Evolutionary conservation across 495 filamentous ascomycete species (phyloP), one percentile per base, ranked within the genome.

Genomic region (Aspergillus panamensis): DNA sequence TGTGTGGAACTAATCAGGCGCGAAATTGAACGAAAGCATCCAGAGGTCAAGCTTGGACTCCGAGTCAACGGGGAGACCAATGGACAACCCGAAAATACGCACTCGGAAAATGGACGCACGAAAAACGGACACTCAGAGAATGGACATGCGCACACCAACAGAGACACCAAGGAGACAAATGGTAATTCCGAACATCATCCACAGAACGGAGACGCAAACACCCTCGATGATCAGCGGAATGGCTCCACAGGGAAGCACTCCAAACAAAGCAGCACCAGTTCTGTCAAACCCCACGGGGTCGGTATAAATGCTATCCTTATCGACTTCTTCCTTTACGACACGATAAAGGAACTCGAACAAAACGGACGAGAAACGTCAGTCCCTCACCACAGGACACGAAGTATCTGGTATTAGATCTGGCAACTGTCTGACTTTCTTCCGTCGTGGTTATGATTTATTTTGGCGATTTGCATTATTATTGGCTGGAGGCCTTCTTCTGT

Each of bases 261-360:
- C 1, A 55, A 52, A 16, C 16, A 69, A 9, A 61, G 52, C 19
- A 66, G 50, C 9, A 48, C 2, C 7, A 32, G 44, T 14, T 51
- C 37, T 21, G 16, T 44, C 10, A 48, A 66, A 10, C 55, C 48
- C 30, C 64, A 64, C 35, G 62, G 59, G 14, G 58, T 62, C 47
- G 65, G 70, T 13, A 70, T 96, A 67, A 97, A 96, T 66, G 94
- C 94, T 1, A 88, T 97, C 35, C 66, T 97, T 57, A 93, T 99
- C 53, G 94, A 99, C 68, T 97, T 96, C 69, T 96, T 95, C 67
- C 76, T 99, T 40, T 97, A 97, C 67, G 94, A 97, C 74, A 87
- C 87, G 3, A 88, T 93, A 72, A 97, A 97, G 70, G 84, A 85
- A 57, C 69, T 89, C 68, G 92, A 97, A 63, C 66, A 62, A 8